Conservation (phyloP, 2,329 filamentous ascomycete genomes). For the Cadophora sp. region DNA sequence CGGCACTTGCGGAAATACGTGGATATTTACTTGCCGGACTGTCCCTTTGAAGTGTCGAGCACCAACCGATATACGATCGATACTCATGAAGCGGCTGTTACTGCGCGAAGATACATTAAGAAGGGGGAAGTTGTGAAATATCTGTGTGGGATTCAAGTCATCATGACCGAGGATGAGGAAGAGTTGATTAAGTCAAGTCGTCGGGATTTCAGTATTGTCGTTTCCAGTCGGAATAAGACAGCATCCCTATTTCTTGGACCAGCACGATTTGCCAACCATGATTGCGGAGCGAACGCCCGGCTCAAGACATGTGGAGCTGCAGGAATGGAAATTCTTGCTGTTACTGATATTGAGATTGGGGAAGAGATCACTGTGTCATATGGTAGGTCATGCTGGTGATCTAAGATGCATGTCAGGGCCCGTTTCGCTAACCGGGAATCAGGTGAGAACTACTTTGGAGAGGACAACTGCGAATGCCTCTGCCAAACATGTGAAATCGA, state of each 20-base stretch:
- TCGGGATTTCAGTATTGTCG: slow-evolving; percentile 96
- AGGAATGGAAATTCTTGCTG: slow-evolving; percentile 89
- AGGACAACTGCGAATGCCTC: slow-evolving; percentile 92
- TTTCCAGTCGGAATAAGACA: slow-evolving; percentile 89
- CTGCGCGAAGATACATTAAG: slow-evolving; percentile 79
- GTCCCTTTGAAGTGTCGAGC: slow-evolving; percentile 89
- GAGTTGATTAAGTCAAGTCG: slow-evolving; percentile 78
- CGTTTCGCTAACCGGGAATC: not conserved
- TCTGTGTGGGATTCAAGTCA: slow-evolving; percentile 87
- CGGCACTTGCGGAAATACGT: slow-evolving; percentile 89
- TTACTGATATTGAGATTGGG: slow-evolving; percentile 79
- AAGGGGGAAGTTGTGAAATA: slow-evolving; percentile 90
- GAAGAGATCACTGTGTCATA: slow-evolving; percentile 98
- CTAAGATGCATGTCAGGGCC: not conserved
- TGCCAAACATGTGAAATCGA: slow-evolving; percentile 84
- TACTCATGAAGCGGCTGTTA: slow-evolving; percentile 86
- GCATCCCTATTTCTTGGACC: slow-evolving; percentile 94
- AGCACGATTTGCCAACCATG: slow-evolving; percentile 95
- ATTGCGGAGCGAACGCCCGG: slow-evolving; percentile 90
- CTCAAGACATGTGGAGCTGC: slow-evolving; percentile 83
- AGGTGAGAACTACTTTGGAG: slow-evolving; percentile 91
- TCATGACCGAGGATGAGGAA: slow-evolving; percentile 92
- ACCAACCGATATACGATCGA: slow-evolving; percentile 90
- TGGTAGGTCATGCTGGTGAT: slow-evolving; percentile 46
- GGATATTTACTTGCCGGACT: slow-evolving; percentile 91